Percentiles rank a stretch among this genome's conserved stretches.
Conservation (phyloP, 306 rosid species). For the Cucurbita argyrosperma region DNA sequence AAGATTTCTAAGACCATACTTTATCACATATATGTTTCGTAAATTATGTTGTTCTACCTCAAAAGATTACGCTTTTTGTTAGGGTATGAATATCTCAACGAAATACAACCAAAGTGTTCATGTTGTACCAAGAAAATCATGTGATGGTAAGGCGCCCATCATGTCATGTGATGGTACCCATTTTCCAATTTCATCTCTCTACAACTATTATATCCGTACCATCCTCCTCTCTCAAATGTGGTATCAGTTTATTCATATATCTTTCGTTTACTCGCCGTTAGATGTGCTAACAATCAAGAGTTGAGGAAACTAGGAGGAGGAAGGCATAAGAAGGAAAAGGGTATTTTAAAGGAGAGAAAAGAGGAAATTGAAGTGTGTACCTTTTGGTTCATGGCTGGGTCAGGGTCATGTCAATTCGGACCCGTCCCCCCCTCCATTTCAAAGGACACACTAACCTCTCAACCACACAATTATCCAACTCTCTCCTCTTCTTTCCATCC, state of each 20-base stretch:
- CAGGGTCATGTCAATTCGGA: conserved; percentile 8
- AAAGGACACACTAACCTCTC: not conserved
- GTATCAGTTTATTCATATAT: too few relatives aligned
- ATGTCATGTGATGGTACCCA: not conserved
- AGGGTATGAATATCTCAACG: not conserved
- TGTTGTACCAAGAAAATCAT: not conserved
- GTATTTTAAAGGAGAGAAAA: not conserved
- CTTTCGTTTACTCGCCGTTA: too few relatives aligned
- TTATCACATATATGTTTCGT: not conserved
- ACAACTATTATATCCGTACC: too few relatives aligned
- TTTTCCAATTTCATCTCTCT: not conserved
- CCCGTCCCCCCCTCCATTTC: not conserved
- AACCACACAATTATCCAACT: not conserved
- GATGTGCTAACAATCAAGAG: too few relatives aligned
- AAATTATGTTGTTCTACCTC: not conserved
- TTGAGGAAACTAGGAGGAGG: not conserved
- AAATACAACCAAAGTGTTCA: not conserved
- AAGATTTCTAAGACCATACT: not conserved
- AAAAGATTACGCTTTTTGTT: not conserved
- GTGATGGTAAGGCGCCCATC: not conserved
- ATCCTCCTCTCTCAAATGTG: too few relatives aligned
- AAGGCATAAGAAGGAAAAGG: not conserved
- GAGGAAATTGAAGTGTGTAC: not conserved
- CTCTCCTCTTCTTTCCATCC: too few relatives aligned
- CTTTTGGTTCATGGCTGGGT: not conserved